Evolutionary conservation across 176 grass and related monocot species (phyloP).

Genomic region (Areca catechu): DNA sequence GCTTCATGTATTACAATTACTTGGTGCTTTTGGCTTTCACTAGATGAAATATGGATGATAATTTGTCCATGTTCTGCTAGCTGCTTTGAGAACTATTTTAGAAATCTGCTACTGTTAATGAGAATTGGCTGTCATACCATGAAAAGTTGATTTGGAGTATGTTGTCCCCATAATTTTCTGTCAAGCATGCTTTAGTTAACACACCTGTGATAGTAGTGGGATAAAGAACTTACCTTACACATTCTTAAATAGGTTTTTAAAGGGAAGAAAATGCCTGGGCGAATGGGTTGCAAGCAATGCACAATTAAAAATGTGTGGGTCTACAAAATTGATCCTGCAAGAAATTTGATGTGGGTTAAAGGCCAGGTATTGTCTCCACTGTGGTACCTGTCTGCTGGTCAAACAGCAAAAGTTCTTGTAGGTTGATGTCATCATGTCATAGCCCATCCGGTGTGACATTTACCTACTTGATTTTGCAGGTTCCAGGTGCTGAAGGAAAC

Average conservation of each 20-base stretch:
- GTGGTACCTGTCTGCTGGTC: background rate
- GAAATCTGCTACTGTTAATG: no score
- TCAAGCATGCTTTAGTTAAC: no score
- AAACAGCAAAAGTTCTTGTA: no score
- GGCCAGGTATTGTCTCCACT: constrained; percentile 60
- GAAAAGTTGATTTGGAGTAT: no score
- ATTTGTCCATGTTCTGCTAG: no score
- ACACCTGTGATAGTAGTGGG: constrained; percentile 6
- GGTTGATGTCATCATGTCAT: no score
- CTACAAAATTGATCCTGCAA: constrained; percentile 85
- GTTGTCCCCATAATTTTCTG: no score
- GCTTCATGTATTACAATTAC: no score
- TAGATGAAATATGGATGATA: no score
- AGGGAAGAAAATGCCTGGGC: constrained; percentile 87
- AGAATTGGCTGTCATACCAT: no score
- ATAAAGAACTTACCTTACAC: background rate
- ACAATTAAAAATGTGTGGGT: constrained; percentile 97
- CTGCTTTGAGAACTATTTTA: no score
- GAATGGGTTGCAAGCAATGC: constrained; percentile 81
- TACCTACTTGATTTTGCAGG: constrained; percentile 25
- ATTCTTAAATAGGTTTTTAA: constrained; percentile 81
- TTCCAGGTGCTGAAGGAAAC: constrained; percentile 87
- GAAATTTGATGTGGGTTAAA: constrained; percentile 89
- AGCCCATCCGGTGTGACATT: background rate
- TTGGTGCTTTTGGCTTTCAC: no score